Evolutionary conservation across 176 grass and related monocot genomes (phyloP), one percentile per base, ranked within the genome.

Genomic region (Eremochloa ophiuroides): DNA sequence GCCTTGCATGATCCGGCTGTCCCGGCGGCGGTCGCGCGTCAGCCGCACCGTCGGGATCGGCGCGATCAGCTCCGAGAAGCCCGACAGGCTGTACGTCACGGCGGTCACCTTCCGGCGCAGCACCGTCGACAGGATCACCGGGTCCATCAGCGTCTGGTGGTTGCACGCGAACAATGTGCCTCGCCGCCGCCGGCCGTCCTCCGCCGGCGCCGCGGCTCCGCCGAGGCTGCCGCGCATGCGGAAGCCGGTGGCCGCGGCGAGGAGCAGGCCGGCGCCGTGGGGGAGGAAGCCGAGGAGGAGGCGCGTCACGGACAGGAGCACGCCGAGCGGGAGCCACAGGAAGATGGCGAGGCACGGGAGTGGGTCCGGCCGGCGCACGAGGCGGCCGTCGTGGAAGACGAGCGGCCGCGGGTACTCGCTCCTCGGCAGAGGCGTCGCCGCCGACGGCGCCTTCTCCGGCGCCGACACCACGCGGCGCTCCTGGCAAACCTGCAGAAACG

Each of bases 361-460:
- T 3, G 91, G 78, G 30, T 81, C 81, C 0, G 94, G 82, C 12
- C 74, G 70, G 30, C 2, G 2, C 10, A 89, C 78, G 43, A 91
- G 88, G n/a, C 87, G 88, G 2, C 86, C 88, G 27, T 93, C 93
- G 76, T 95, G 90, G 90, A 95, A 90, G 34, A 95, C 77, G 35
- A 95, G 59, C 14, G 87, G 87, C 23, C 51, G 66, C 0, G 41
- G 76, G 67, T 92, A 92, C 56, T 92, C 74, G 60, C 63, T 66
- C 27, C 85, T 74, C 10, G 85, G 74, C 80, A 92, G 74, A 0
- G 78, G 75, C 20, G 82, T 9, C 35, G 85, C 17, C 47, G 86
- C 29, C 18, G n/a, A n/a, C n/a, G n/a, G n/a, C n/a, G 63, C 44
- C 12, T 87, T 66, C 53, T 80, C 74, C 62, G 65, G 56, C 26